These are phyloP conservation scores for Amylostereum areolatum DNA, from an alignment of 1,284 basidiomycete species.

Conservation along the genomic window DNA sequence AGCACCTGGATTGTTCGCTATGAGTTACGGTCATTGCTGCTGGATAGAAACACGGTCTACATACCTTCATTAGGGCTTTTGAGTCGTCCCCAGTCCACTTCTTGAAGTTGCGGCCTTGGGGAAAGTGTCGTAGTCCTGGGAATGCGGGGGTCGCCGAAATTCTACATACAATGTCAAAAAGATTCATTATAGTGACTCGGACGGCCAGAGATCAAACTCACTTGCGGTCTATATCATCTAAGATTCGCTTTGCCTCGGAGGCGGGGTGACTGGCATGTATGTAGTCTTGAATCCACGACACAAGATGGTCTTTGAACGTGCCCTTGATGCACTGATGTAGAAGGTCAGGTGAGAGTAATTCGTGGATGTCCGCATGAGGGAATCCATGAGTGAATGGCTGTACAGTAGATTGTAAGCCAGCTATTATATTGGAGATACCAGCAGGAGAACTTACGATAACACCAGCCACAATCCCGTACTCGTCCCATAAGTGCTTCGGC, in stretches of 20 bases:
- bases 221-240: background rate
- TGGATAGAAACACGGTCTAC: background rate
- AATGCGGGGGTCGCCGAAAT: background rate
- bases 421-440: background rate
- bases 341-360: background rate
- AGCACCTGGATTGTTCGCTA: background rate
- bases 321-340: constrained; percentile 1
- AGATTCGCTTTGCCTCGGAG: background rate
- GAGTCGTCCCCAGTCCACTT: constrained; percentile 1
- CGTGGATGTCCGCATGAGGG: constrained; percentile 2
- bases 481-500: background rate
- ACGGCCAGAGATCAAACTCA: background rate
- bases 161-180: no score
- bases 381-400: constrained; percentile 2
- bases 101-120: background rate
- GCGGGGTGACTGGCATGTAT: background rate
- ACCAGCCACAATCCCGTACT: background rate
- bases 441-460: background rate
- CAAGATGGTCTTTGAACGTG: background rate
- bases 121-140: background rate
- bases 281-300: background rate
- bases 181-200: no score
- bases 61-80: background rate
- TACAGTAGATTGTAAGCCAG: background rate
- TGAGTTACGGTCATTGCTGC: no score